These are phyloP conservation scores for Escallonia rubra DNA, from an alignment of 129 eudicot species.

Conservation along the genomic window DNA sequence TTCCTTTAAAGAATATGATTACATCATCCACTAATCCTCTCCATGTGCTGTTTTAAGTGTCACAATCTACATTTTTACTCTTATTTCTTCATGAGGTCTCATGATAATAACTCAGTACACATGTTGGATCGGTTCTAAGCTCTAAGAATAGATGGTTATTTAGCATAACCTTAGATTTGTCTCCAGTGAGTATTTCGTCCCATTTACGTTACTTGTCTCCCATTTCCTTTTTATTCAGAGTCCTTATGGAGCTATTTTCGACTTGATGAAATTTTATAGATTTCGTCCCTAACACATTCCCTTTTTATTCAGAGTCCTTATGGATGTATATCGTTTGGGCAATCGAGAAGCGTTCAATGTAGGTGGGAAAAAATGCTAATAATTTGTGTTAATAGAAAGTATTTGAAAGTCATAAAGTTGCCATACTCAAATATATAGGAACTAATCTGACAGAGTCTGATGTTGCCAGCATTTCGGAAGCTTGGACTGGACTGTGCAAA, in stretches of 20 bases:
- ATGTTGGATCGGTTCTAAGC: no score
- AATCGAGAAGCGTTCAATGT: slow-evolving; percentile 85
- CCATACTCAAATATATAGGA: neutral
- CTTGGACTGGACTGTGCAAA: slow-evolving; percentile 96
- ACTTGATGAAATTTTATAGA: slow-evolving; percentile 1
- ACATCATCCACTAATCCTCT: no score
- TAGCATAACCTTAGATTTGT: no score
- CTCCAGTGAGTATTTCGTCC: no score
- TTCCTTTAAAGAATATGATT: no score
- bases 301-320: slow-evolving; percentile 60
- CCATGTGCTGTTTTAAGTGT: no score
- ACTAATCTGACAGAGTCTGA: neutral
- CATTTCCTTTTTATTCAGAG: slow-evolving; percentile 46
- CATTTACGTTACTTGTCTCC: no score
- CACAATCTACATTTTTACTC: no score
- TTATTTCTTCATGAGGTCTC: no score
- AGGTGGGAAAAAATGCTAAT: slow-evolving; percentile 41
- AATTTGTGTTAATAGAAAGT: neutral
- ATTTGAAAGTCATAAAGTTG: neutral
- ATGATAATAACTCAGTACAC: no score
- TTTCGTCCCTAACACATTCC: slow-evolving; percentile 7
- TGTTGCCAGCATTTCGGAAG: slow-evolving; percentile 70
- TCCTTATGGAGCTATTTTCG: slow-evolving; percentile 58
- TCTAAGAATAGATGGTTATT: no score
- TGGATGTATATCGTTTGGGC: slow-evolving; percentile 76